Evolutionary conservation across 2,329 filamentous ascomycete species (phyloP), one percentile per base, ranked within the genome.

Genomic region (Plenodomus tracheiphilus): DNA sequence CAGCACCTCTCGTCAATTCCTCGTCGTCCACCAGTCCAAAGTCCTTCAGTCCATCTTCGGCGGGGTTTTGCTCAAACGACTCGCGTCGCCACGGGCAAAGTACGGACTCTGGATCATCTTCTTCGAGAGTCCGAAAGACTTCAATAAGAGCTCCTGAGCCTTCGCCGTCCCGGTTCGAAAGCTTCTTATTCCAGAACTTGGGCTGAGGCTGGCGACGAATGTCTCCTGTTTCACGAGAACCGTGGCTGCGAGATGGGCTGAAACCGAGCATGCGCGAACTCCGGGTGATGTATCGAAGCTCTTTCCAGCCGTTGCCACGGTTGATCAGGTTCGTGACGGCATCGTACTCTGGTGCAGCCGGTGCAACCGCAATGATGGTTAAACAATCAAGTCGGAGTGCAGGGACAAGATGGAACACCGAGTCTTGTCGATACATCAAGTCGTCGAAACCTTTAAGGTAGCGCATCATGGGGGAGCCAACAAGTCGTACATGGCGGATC

Each of bases 361-460:
- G 46, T 4, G 43, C 46, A 28, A 49, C 41, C 3, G 49, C 53
- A 38, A 55, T 28, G 4, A 55, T 49, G 2, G 53, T 55, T 40
- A 55, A 17, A 21, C 49, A 53, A 10, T 55, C 53, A 16, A 55
- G 36, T 15, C 50, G 43, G 20, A 55, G 53, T n/a, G 49, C 43
- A 42, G 53, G 53, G 11, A 55, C 46, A 11, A 55, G 47, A 17
- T 55, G 53, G 18, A 55, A 53, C 18, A 55, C 46, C 15, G 53
- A 55, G 18, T 53, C 53, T 17, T 53, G 49, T 16, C 53, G 46
- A 28, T 55, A 55, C 49, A 53, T 53, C 30, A 55, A 39, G 21
- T 55, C 53, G 40, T 55, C 53, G 39, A 53, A 53, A 11, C 53
- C 49, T 32, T 55, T 50, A 41, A 55, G 53, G 35, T 53, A 53